These are phyloP conservation scores for Malbranchea zuffiana DNA, from an alignment of 2,329 filamentous ascomycete genomes.

Conservation along the genomic window DNA sequence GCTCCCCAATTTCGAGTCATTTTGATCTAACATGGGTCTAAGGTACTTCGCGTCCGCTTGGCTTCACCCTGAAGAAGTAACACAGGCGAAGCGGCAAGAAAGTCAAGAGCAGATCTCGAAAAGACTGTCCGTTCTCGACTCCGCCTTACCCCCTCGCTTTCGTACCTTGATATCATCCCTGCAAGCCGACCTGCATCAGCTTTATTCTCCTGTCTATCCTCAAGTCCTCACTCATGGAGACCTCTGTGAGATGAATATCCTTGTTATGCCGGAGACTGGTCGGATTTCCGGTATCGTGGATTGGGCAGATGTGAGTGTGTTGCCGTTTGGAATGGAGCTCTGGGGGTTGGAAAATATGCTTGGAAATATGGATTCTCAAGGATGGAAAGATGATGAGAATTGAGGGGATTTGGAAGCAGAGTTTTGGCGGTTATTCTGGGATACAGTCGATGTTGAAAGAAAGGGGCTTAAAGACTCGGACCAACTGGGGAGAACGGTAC, in stretches of 20 bases:
- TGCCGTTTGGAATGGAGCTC: constrained; percentile 20
- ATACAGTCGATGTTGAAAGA: constrained; percentile 4
- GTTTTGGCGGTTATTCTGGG: constrained; percentile 8
- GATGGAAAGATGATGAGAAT: constrained; percentile 3
- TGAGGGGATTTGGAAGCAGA: constrained; percentile 3
- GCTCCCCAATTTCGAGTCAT: background rate
- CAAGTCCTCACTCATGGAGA: constrained; percentile 7
- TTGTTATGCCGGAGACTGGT: constrained; percentile 10
- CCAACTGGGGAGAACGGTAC: background rate
- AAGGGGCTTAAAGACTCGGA: background rate
- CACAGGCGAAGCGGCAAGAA: constrained; percentile 3
- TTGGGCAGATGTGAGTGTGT: constrained; percentile 18
- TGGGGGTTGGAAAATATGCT: constrained; percentile 17
- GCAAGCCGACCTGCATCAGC: background rate
- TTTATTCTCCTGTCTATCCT: constrained; percentile 4
- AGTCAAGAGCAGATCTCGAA: background rate
- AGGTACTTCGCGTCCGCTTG: constrained; percentile 5
- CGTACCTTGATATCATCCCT: background rate
- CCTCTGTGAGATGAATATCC: constrained; percentile 6
- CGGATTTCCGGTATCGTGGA: constrained; percentile 18
- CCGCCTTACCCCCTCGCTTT: background rate
- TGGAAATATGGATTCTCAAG: constrained; percentile 14
- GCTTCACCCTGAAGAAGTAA: constrained; percentile 3
- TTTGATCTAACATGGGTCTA: background rate
- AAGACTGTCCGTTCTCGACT: constrained; percentile 1